Evolutionary conservation across 306 rosid species (phyloP).

Genomic region (Quercus gilva): DNA sequence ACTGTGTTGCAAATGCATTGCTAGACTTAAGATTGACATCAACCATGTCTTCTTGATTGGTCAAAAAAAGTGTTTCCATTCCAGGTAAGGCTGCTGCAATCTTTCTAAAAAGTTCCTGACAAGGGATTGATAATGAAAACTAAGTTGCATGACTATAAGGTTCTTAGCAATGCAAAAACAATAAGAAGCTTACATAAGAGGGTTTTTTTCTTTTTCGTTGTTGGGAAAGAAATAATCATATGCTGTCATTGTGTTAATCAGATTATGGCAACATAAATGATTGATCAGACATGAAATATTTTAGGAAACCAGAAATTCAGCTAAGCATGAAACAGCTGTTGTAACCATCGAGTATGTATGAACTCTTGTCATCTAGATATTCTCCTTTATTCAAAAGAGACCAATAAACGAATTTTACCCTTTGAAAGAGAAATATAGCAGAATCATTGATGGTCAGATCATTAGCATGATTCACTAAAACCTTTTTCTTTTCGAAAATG

Average conservation of each 20-base stretch:
- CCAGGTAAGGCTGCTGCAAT: constrained; percentile 94
- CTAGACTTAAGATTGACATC: constrained; percentile 80
- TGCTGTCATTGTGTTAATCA: background rate
- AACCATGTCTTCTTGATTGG: constrained; percentile 93
- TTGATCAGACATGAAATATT: background rate
- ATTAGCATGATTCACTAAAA: background rate
- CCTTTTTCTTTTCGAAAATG: background rate
- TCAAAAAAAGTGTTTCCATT: constrained; percentile 81
- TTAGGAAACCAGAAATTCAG: background rate
- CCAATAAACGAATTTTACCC: background rate
- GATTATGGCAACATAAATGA: background rate
- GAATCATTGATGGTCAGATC: background rate
- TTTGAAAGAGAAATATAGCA: background rate
- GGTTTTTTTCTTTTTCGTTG: background rate
- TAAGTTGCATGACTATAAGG: background rate
- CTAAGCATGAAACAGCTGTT: background rate
- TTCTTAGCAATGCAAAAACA: background rate
- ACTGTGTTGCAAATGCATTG: constrained; percentile 34
- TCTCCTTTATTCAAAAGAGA: background rate
- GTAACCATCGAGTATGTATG: background rate
- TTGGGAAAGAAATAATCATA: background rate
- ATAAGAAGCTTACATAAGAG: background rate
- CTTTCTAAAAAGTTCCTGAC: constrained; percentile 80
- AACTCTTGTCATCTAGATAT: background rate
- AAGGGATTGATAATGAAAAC: background rate